Base-by-base conservation (phyloP, 257 asterid genomes). In the Solanum phureja region DNA sequence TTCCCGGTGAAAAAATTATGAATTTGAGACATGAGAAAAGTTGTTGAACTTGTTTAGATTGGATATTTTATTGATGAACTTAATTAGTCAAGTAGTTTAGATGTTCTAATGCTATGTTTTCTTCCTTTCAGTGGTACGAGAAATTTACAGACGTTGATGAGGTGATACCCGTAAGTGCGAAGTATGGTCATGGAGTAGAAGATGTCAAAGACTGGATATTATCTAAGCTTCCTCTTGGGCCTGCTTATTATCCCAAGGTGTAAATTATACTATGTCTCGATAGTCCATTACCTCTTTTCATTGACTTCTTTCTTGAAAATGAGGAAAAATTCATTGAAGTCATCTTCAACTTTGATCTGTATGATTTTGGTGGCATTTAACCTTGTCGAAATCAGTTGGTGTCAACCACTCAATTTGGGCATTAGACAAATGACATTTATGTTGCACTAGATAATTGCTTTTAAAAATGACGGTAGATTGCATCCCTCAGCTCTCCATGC, bases 141-240 rank as follows among this genome's bases (percentile, higher is more conserved):
- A 97, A 97, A 89, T 94, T 94, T 91, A 92, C 98, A 1, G 93
- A 90, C 86, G 98, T 91, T 42, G 99, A 97, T 88, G 99, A 97
- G 92, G 99, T 97, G 85, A 97, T 97, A 91, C 99, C 99, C 12
- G 98, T 97, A 92, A 95, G 99, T 91, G 99, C 98, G 87, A 97
- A 95, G 90, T 97, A 93, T 92, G 99, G 98, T 84, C 97, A 95
- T 42, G 99, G 99, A 68, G 94, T 97, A 75, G 99, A 97, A 38
- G 99, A 97, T 86, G 91, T 97, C 89, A 97, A 93, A 91, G 99
- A 97, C 76, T 97, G 99, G 99, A 95, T 97, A 91, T 88, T 97
- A 86, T 93, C 98, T 18, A 97, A 97, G 88, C 98, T 97, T 91
- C 99, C 98, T 75, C 40, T 23, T 7, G 99, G 98, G 38, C 98